A percentile compares a stretch with the other conserved stretches of the same genome.
Evolutionary conservation across 2,329 filamentous ascomycete species (phyloP).

Genomic region (Tolypocladium ophioglossoides): DNA sequence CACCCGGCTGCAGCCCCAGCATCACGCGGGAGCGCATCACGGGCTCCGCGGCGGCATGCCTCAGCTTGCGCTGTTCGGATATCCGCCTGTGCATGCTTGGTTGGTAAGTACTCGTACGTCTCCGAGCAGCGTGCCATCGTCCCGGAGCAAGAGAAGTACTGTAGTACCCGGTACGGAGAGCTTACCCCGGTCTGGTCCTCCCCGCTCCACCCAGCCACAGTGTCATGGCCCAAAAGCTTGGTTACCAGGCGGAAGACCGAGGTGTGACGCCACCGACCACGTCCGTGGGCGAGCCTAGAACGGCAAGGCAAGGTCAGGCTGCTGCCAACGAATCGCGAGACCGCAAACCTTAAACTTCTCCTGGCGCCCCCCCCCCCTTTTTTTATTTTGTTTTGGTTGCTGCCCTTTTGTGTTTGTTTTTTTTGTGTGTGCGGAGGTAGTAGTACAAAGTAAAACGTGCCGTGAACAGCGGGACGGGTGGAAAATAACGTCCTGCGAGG

Average conservation of each 20-base stretch:
- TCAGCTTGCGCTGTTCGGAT: not conserved
- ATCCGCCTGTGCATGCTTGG: too few species aligned
- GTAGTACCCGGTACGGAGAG: not conserved
- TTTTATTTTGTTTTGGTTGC: not conserved
- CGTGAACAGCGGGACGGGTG: not conserved
- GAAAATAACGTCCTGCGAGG: not conserved
- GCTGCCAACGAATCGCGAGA: slow-evolving; percentile 1
- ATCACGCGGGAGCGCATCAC: not conserved
- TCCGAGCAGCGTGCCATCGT: not conserved
- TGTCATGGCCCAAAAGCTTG: slow-evolving; percentile 1
- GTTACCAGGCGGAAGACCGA: not conserved
- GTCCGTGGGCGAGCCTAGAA: not conserved
- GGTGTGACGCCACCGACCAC: slow-evolving; percentile 1
- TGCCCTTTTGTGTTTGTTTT: not conserved
- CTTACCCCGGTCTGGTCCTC: not conserved
- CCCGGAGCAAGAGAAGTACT: not conserved
- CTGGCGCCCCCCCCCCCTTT: not conserved
- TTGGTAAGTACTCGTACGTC: too few species aligned
- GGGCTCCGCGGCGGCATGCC: not conserved
- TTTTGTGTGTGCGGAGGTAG: not conserved
- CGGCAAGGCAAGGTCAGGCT: not conserved
- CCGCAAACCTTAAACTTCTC: not conserved
- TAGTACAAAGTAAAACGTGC: not conserved
- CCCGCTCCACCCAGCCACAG: not conserved
- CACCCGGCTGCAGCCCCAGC: not conserved